phyloP scores from a whole-genome alignment of 2,329 filamentous ascomycete genomes.

The Amphichorda felina region DNA sequence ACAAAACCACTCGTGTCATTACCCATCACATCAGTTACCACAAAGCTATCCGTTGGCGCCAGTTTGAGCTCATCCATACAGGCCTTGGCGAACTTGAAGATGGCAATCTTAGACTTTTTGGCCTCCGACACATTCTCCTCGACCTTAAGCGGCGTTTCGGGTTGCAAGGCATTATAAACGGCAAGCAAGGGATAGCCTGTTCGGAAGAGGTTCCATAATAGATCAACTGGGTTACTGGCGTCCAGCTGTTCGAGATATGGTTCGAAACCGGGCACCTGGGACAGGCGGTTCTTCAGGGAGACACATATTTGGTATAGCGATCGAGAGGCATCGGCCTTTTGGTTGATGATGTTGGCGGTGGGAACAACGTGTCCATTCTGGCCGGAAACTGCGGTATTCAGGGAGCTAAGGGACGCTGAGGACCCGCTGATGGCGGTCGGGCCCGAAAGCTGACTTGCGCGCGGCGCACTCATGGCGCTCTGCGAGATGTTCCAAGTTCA shows the following conservation, averaged over 20 bases:
- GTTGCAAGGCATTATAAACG: slow-evolving; percentile 79
- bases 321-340: slow-evolving; percentile 79
- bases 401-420: slow-evolving; percentile 37
- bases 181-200: slow-evolving; percentile 74
- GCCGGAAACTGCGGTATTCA: slow-evolving; percentile 29
- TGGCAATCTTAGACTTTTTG: slow-evolving; percentile 75
- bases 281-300: slow-evolving; percentile 67
- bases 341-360: slow-evolving; percentile 92
- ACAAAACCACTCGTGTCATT: slow-evolving; percentile 96
- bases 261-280: slow-evolving; percentile 75
- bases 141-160: slow-evolving; percentile 54
- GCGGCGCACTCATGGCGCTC: slow-evolving; percentile 39
- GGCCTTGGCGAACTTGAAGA: slow-evolving; percentile 86
- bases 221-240: slow-evolving; percentile 67
- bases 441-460: slow-evolving; percentile 52
- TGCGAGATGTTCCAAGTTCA: neutral
- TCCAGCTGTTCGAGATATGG: slow-evolving; percentile 61
- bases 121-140: slow-evolving; percentile 48
- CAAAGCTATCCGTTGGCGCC: slow-evolving; percentile 72
- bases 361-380: slow-evolving; percentile 57
- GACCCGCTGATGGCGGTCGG: slow-evolving; percentile 43
- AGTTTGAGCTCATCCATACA: slow-evolving; percentile 76
- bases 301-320: slow-evolving; percentile 95
- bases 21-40: slow-evolving; percentile 82
- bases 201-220: slow-evolving; percentile 79